Evolutionary conservation across 1,139 yeast genomes (phyloP).

Genomic region (Pichia inconspicua): DNA sequence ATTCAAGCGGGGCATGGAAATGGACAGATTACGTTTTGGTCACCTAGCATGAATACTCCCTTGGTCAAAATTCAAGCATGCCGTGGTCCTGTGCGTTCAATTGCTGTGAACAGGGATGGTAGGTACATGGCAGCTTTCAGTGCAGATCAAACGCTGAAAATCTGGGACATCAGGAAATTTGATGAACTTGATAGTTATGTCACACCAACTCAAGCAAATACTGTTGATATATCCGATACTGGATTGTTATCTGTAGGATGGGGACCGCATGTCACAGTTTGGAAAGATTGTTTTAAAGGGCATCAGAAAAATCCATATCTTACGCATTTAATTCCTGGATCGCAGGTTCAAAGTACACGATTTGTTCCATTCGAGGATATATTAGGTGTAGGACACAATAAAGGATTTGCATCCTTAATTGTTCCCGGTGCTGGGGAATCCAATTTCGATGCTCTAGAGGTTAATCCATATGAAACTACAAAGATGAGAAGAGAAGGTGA

Average conservation of each 20-base stretch:
- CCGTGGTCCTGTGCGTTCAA: slow-evolving; percentile 79
- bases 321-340: slow-evolving; percentile 81
- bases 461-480: slow-evolving; percentile 86
- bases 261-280: slow-evolving; percentile 89
- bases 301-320: slow-evolving; percentile 77
- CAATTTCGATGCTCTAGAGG: slow-evolving; percentile 87
- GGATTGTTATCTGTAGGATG: slow-evolving; percentile 85
- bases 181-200: slow-evolving; percentile 63
- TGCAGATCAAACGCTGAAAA: slow-evolving; percentile 72
- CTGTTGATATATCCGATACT: slow-evolving; percentile 75
- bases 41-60: slow-evolving; percentile 84
- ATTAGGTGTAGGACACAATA: slow-evolving; percentile 76
- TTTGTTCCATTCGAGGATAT: slow-evolving; percentile 96
- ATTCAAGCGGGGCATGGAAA: slow-evolving; percentile 90
- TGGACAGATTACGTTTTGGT: slow-evolving; percentile 91
- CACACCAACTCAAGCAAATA: slow-evolving; percentile 81
- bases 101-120: slow-evolving; percentile 89
- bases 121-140: slow-evolving; percentile 92
- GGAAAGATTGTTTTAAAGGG: slow-evolving; percentile 68
- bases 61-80: slow-evolving; percentile 73
- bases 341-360: slow-evolving; percentile 55
- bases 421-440: slow-evolving; percentile 99
- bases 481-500: slow-evolving; percentile 93
- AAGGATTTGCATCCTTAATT: slow-evolving; percentile 72
- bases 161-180: slow-evolving; percentile 91